phyloP scores from a whole-genome alignment of 2,329 filamentous ascomycete genomes.

The Neocucurbitaria cava region DNA sequence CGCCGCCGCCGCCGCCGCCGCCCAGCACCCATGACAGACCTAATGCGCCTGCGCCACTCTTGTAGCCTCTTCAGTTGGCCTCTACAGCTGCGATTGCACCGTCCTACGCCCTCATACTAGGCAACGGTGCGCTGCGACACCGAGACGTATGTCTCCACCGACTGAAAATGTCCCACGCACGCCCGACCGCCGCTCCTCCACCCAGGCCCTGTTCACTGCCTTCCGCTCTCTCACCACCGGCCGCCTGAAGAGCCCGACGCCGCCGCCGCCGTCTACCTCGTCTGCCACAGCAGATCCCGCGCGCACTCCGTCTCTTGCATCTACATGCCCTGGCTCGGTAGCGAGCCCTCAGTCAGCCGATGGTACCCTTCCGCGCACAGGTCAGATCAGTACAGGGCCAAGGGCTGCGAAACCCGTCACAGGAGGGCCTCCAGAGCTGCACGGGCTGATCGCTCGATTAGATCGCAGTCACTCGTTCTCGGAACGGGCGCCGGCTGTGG shows the following conservation, averaged over 20 bases:
- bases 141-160: conserved; percentile 48
- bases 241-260: conserved; percentile 44
- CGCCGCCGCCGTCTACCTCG: conserved; percentile 40
- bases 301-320: conserved; percentile 37
- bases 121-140: conserved; percentile 4
- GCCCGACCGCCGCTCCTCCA: conserved; percentile 49
- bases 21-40: conserved; percentile 23
- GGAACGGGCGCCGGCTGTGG: conserved; percentile 40
- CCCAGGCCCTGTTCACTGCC: conserved; percentile 47
- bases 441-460: conserved; percentile 41
- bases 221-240: conserved; percentile 47
- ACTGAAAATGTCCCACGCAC: conserved; percentile 44
- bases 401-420: conserved; percentile 27
- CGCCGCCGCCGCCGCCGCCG: conserved; percentile 15
- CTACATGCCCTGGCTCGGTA: conserved; percentile 26
- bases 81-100: conserved; percentile 1
- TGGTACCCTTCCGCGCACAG: conserved; percentile 35
- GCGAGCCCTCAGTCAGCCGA: conserved; percentile 35
- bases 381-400: conserved; percentile 25
- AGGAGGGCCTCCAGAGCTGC: conserved; percentile 48
- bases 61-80: conserved; percentile 9
- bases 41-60: conserved; percentile 24
- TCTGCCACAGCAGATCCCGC: conserved; percentile 39
- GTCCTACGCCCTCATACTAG: neutral
- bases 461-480: conserved; percentile 30